phyloP scores from a whole-genome alignment of 768 basidiomycete genomes.

The Cubamyces lactineus region DNA sequence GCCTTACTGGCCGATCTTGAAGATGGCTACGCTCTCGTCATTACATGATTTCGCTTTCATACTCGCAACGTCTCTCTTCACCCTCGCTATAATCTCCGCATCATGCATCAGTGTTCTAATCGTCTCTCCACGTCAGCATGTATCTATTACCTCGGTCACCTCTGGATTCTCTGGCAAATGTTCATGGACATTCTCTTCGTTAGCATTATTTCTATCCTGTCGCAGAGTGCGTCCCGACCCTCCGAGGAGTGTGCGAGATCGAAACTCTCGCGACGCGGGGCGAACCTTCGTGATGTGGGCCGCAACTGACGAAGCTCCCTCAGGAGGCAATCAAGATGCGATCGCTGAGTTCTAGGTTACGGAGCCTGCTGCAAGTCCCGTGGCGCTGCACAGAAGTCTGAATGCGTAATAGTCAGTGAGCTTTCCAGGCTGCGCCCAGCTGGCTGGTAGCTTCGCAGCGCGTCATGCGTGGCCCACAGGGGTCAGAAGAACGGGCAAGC shows the following conservation, averaged over 20 bases:
- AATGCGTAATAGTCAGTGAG: conserved; percentile 12
- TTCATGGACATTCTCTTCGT: conserved; percentile 9
- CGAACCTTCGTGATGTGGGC: neutral
- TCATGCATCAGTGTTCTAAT: conserved; percentile 14
- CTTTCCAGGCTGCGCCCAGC: conserved; percentile 1
- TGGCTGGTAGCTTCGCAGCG: conserved; percentile 5
- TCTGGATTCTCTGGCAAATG: conserved; percentile 21
- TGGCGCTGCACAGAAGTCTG: conserved; percentile 13
- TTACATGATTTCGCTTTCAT: conserved; percentile 45
- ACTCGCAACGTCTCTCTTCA: conserved; percentile 1
- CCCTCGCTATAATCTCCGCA: conserved; percentile 16
- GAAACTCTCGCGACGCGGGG: neutral
- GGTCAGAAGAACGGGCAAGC: conserved; percentile 9
- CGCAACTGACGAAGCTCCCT: conserved; percentile 3
- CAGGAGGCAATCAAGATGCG: conserved; percentile 9
- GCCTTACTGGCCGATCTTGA: conserved; percentile 55
- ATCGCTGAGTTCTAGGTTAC: neutral
- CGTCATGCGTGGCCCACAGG: conserved; percentile 11
- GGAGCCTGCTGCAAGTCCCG: conserved; percentile 1
- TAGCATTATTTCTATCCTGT: no score
- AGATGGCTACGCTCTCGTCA: conserved; percentile 56
- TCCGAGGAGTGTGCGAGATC: neutral
- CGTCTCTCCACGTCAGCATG: conserved; percentile 15
- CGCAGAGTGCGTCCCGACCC: neutral
- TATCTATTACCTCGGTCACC: conserved; percentile 23